Percentiles rank a stretch among this genome's conserved stretches.
Evolutionary conservation across 2,329 filamentous ascomycete genomes (phyloP).

Genomic region (Arthroderma sp.): DNA sequence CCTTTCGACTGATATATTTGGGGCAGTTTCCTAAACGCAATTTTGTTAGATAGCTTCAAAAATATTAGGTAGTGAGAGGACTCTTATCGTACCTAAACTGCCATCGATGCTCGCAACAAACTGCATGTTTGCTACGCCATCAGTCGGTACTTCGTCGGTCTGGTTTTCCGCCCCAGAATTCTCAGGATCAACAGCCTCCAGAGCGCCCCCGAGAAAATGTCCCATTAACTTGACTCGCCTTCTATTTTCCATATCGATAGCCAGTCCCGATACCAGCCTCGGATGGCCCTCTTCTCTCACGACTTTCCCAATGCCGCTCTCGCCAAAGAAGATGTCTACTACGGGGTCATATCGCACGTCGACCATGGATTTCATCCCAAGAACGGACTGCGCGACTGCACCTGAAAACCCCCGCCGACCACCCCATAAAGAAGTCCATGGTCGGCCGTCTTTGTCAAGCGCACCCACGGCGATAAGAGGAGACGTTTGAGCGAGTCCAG

Average conservation of each 20-base stretch:
- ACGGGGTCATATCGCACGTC: conserved; percentile 57
- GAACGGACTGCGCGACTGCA: conserved; percentile 45
- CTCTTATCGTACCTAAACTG: conserved; percentile 40
- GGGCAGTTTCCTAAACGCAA: conserved; percentile 57
- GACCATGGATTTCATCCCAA: conserved; percentile 51
- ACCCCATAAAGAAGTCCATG: conserved; percentile 72
- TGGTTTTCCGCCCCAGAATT: conserved; percentile 13
- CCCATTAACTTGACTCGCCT: conserved; percentile 64
- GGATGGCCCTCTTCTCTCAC: conserved; percentile 23
- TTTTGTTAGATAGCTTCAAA: conserved; percentile 6
- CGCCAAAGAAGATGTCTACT: conserved; percentile 46
- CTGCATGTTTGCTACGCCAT: conserved; percentile 33
- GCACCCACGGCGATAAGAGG: conserved; percentile 63
- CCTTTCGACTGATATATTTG: conserved; percentile 71
- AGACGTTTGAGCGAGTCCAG: conserved; percentile 45
- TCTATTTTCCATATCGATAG: conserved; percentile 51
- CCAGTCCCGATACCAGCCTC: conserved; percentile 48
- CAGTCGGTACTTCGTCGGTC: conserved; percentile 2
- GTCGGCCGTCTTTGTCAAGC: conserved; percentile 49
- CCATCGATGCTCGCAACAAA: conserved; percentile 57
- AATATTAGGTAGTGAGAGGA: background rate
- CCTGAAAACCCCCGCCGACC: conserved; percentile 55
- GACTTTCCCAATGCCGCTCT: conserved; percentile 32
- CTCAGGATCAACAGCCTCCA: conserved; percentile 22
- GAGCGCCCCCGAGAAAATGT: conserved; percentile 50